A percentile compares a stretch with the other conserved stretches of the same genome.
Conservation (phyloP, 1,284 basidiomycete genomes). For the Malassezia cuniculi region DNA sequence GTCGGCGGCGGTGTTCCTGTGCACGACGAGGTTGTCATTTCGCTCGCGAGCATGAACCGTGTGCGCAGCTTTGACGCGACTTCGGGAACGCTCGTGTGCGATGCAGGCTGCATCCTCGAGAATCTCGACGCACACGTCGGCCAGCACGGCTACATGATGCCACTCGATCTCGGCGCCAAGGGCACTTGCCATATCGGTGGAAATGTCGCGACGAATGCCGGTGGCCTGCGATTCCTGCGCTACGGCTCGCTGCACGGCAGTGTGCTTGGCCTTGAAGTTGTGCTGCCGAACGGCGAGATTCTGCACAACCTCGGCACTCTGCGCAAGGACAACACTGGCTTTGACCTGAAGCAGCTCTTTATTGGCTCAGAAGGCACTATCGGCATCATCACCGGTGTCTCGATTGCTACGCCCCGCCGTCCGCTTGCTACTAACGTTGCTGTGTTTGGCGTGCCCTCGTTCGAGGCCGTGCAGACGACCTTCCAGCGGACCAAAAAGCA, state of each 20-base stretch:
- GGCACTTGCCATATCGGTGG: constrained; percentile 98
- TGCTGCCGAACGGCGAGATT: constrained; percentile 86
- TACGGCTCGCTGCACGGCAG: constrained; percentile 92
- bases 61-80: constrained; percentile 77
- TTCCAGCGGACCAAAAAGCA: constrained; percentile 54
- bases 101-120: constrained; percentile 92
- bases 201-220: constrained; percentile 93
- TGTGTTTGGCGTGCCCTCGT: constrained; percentile 51
- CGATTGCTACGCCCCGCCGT: constrained; percentile 82
- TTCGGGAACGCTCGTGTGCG: constrained; percentile 52
- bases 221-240: constrained; percentile 78
- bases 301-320: constrained; percentile 48
- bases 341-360: constrained; percentile 95
- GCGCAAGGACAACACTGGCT: constrained; percentile 98
- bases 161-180: constrained; percentile 92
- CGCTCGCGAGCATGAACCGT: constrained; percentile 65
- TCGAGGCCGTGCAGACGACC: constrained; percentile 51
- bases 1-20: constrained; percentile 90
- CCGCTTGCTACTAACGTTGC: constrained; percentile 51
- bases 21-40: constrained; percentile 76
- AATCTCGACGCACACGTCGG: constrained; percentile 72
- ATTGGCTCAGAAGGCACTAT: constrained; percentile 95
- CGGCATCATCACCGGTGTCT: constrained; percentile 86
- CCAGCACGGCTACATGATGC: constrained; percentile 87
- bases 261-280: constrained; percentile 92